Conservation (phyloP, 306 rosid species). For the Inga laurina region DNA sequence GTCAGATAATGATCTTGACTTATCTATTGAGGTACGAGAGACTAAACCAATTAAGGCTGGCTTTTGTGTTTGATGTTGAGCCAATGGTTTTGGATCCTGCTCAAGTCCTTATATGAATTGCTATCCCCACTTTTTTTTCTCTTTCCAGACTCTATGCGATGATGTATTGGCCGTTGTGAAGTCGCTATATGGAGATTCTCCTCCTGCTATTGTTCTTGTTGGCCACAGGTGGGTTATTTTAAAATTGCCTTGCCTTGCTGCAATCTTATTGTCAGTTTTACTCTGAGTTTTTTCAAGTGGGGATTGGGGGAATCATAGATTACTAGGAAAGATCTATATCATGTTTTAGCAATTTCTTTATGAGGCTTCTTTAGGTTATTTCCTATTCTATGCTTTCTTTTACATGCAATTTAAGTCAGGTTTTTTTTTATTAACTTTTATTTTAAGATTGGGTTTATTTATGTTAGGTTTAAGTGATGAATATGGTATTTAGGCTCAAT, state of each 20-base stretch:
- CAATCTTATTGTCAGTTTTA: not conserved
- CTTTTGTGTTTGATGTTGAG: slow-evolving; percentile 5
- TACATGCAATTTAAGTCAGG: not conserved
- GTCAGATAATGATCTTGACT: slow-evolving; percentile 77
- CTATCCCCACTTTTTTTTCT: slow-evolving; percentile 35
- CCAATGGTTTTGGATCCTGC: slow-evolving; percentile 12
- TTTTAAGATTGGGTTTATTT: not conserved
- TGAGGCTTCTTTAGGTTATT: not conserved
- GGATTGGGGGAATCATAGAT: not conserved
- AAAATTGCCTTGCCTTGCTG: not conserved
- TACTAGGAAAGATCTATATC: not conserved
- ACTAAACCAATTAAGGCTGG: slow-evolving; percentile 9
- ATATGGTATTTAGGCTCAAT: not conserved
- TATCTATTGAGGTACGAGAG: slow-evolving; percentile 73
- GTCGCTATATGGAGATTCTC: slow-evolving; percentile 74
- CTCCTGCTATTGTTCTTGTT: slow-evolving; percentile 82
- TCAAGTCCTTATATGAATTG: slow-evolving; percentile 26
- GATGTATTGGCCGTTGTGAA: slow-evolving; percentile 81
- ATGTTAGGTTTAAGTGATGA: not conserved
- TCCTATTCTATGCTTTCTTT: not conserved
- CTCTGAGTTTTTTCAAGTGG: not conserved
- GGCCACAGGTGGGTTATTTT: slow-evolving; percentile 74
- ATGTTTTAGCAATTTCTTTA: not conserved
- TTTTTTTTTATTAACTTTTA: not conserved
- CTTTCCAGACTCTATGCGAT: slow-evolving; percentile 88